A percentile compares a stretch with the other conserved stretches of the same genome.
These are phyloP conservation scores for Vitis hybrid DNA, from an alignment of 177 flowering plant species.

Conservation along the genomic window DNA sequence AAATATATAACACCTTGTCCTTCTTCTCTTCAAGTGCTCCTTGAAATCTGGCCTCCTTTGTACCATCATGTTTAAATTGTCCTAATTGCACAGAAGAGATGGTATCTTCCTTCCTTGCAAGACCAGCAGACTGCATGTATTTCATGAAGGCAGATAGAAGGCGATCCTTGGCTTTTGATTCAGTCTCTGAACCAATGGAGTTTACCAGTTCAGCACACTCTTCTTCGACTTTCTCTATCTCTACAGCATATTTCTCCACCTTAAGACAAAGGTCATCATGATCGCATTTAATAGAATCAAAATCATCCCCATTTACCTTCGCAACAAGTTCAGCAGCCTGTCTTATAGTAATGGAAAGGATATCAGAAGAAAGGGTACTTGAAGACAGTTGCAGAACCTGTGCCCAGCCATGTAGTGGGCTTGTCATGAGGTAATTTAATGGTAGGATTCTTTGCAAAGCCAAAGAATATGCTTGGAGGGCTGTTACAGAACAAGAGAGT, in stretches of 20 bases:
- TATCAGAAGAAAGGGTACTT: conserved; percentile 63
- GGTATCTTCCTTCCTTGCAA: conserved; percentile 50
- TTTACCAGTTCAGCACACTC: conserved; percentile 66
- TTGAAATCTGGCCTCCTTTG: conserved; percentile 26
- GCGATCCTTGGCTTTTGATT: conserved; percentile 74
- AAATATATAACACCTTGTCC: conserved; percentile 48
- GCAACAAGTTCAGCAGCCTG: conserved; percentile 78
- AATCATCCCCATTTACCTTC: conserved; percentile 42
- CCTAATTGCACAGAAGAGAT: conserved; percentile 27
- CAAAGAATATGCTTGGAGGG: conserved; percentile 68
- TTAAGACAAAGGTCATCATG: conserved; percentile 59
- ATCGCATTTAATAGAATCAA: conserved; percentile 43
- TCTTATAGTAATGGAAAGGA: conserved; percentile 59
- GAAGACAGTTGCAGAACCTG: conserved; percentile 73
- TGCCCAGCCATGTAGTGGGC: conserved; percentile 87
- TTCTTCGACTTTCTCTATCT: conserved; percentile 67
- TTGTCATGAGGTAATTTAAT: conserved; percentile 71
- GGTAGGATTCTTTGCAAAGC: conserved; percentile 86
- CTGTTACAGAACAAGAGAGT: conserved; percentile 56
- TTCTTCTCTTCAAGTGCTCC: conserved; percentile 59
- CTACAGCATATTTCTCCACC: conserved; percentile 61
- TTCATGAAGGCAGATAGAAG: conserved; percentile 63
- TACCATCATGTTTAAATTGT: conserved; percentile 29
- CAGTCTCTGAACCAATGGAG: conserved; percentile 75
- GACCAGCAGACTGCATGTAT: conserved; percentile 62